phyloP scores from a whole-genome alignment of 2,329 filamentous ascomycete species.

The Coniochaeta hoffmannii region DNA sequence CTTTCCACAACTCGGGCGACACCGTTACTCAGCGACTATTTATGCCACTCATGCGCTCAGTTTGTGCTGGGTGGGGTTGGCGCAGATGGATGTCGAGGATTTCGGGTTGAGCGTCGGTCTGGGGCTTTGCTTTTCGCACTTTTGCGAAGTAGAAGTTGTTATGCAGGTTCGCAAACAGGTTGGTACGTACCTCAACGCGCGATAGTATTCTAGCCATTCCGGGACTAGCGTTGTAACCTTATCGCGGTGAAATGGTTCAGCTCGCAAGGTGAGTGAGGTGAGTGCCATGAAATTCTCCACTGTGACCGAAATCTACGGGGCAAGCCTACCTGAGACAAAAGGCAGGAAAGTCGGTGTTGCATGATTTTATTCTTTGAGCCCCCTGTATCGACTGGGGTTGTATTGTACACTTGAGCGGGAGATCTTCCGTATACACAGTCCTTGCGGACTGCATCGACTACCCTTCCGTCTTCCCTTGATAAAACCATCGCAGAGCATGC shows the following conservation, averaged over 20 bases:
- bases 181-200: background rate
- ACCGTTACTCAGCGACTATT: background rate
- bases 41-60: background rate
- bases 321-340: too few species aligned
- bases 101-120: background rate
- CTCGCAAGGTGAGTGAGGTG: too few species aligned
- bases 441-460: background rate
- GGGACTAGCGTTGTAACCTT: background rate
- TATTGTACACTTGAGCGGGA: background rate
- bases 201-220: background rate
- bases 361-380: background rate
- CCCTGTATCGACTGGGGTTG: background rate
- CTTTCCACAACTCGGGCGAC: background rate
- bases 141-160: background rate
- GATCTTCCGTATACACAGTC: background rate
- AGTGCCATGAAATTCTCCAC: too few species aligned
- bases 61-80: background rate
- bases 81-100: background rate
- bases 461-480: background rate
- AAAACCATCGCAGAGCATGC: background rate
- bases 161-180: background rate
- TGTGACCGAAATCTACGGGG: too few species aligned
- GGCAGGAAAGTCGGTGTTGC: too few species aligned
- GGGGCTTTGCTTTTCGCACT: background rate
- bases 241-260: too few species aligned